Evolutionary conservation across 108 stramenopile genomes (phyloP), one percentile per base, ranked within the genome.

Genomic region (Cyclostephanos tholiformis): DNA sequence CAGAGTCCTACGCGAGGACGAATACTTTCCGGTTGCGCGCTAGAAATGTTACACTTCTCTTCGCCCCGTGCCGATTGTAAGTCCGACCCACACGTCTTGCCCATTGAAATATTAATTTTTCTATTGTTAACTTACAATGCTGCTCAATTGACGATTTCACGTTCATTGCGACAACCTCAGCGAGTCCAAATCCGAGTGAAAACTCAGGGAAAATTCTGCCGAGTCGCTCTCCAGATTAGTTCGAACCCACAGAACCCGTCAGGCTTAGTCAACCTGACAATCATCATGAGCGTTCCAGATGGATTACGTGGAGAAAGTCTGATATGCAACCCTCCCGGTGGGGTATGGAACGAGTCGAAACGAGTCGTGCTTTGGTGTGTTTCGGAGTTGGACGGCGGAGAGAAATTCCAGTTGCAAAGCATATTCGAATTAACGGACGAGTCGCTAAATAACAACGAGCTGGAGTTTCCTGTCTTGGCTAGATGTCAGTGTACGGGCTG

Each of bases 321-420:
- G 53, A 70, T 84, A 29, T 92, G 91, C 44, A 88, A 87, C 44
- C 94, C 94, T 36, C 82, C 88, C 16, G 94, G 94, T 65, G 94
- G 94, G 43, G 89, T 90, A 4, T 95, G 89, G 89, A 91, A 92
- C 74, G 82, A 78, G n/a, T 60, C 72, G 5, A 95, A 92, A 55
- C 86, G 88, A 19, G 85, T 87, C 51, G 94, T 95, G 35, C 76
- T 91, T 5, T 95, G 94, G 94, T 92, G 91, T 61, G 91, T 95
- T 23, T 75, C 78, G 0, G 91, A 95, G 63, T 72, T 95, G 51
- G 90, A 88, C 11, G 83, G 81, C 16, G 94, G 94, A 32, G 94
- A 95, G 77, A 95, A 95, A 78, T 95, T 95, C 65, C 91, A 91
- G 64, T 75, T 95, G 16, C 91, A 92, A 67, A 89, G 89, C 17